These are phyloP conservation scores for Pyrenula aspistea DNA, from an alignment of 495 filamentous ascomycete species.

Conservation along the genomic window DNA sequence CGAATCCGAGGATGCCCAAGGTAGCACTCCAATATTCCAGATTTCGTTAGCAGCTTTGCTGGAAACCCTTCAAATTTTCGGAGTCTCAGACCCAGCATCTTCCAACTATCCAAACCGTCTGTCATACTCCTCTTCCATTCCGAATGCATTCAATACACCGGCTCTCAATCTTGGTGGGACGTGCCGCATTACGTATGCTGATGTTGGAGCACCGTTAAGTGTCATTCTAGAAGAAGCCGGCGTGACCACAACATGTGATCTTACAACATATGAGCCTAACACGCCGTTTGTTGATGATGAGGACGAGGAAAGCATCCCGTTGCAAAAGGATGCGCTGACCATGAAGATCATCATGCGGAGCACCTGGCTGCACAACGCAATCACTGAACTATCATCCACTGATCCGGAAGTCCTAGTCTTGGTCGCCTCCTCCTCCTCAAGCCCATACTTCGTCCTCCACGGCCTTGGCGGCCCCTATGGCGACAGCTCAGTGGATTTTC, in stretches of 20 bases:
- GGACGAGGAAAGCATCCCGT: slow-evolving; percentile 61
- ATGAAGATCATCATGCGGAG: slow-evolving; percentile 94
- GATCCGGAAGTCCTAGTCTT: slow-evolving; percentile 52
- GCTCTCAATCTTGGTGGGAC: slow-evolving; percentile 57
- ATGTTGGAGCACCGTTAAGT: slow-evolving; percentile 61
- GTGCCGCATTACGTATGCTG: slow-evolving; percentile 67
- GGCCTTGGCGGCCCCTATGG: slow-evolving; percentile 62
- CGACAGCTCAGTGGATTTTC: slow-evolving; percentile 74
- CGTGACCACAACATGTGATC: slow-evolving; percentile 82
- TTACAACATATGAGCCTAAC: slow-evolving; percentile 78
- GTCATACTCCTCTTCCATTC: slow-evolving; percentile 27
- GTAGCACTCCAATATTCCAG: slow-evolving; percentile 49
- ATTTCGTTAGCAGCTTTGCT: slow-evolving; percentile 78
- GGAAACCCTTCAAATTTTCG: slow-evolving; percentile 91
- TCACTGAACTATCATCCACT: slow-evolving; percentile 69
- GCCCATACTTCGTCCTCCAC: slow-evolving; percentile 64
- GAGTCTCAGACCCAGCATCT: slow-evolving; percentile 52
- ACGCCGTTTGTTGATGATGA: slow-evolving; percentile 11
- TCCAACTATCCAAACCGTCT: slow-evolving; percentile 40
- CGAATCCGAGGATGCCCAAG: slow-evolving; percentile 15
- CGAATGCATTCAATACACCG: slow-evolving; percentile 64
- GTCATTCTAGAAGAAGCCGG: slow-evolving; percentile 71
- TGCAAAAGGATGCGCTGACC: slow-evolving; percentile 62
- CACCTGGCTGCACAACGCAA: slow-evolving; percentile 70
- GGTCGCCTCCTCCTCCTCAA: slow-evolving; percentile 40